These are phyloP conservation scores for Epichloe festucae DNA, from an alignment of 2,329 filamentous ascomycete genomes.

Conservation along the genomic window DNA sequence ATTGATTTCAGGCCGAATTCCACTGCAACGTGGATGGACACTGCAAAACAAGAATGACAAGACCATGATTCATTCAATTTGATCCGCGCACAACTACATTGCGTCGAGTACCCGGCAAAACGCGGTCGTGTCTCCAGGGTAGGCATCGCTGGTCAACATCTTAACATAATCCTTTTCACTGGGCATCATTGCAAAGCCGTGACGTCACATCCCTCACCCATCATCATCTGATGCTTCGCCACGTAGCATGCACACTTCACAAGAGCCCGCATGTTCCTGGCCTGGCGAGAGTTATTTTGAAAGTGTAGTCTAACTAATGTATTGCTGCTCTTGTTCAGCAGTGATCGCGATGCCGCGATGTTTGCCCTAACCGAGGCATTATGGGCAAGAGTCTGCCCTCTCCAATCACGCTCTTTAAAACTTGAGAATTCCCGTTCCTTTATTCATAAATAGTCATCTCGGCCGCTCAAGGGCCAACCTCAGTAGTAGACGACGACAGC, in stretches of 20 bases:
- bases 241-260: not conserved
- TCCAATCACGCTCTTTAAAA: slow-evolving; percentile 25
- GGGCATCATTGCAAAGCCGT: too few relatives aligned
- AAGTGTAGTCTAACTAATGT: slow-evolving; percentile 25
- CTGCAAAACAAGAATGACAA: too few relatives aligned
- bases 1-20: too few relatives aligned
- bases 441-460: slow-evolving; percentile 27
- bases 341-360: slow-evolving; percentile 19
- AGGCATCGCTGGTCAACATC: too few relatives aligned
- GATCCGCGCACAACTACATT: too few relatives aligned
- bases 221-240: not conserved
- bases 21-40: too few relatives aligned
- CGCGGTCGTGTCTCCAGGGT: too few relatives aligned
- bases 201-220: not conserved
- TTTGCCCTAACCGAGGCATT: slow-evolving; percentile 19
- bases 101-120: too few relatives aligned
- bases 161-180: too few relatives aligned
- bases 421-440: slow-evolving; percentile 18
- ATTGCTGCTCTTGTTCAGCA: slow-evolving; percentile 16
- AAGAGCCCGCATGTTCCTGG: not conserved
- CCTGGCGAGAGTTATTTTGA: slow-evolving; percentile 15
- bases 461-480: slow-evolving; percentile 19
- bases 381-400: slow-evolving; percentile 18
- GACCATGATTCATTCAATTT: too few relatives aligned
- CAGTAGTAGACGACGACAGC: slow-evolving; percentile 7